Evolutionary conservation across 1,284 basidiomycete genomes (phyloP).

Genomic region (Cryptococcus sp.): DNA sequence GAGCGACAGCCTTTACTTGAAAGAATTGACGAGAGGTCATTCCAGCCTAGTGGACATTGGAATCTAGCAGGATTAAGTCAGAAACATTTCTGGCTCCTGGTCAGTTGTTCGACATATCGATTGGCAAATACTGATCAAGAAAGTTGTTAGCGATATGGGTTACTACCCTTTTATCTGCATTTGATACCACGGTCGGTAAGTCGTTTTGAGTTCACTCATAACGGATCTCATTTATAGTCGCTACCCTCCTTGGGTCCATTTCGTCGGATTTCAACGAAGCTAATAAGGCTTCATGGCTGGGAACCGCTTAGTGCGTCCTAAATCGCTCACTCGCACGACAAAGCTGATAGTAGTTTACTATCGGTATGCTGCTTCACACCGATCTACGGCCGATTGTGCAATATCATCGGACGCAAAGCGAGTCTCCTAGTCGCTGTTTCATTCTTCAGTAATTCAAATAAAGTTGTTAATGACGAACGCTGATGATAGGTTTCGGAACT

Average conservation of each 20-base stretch:
- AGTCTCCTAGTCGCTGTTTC: constrained; percentile 64
- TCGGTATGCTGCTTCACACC: constrained; percentile 86
- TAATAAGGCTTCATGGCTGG: constrained; percentile 73
- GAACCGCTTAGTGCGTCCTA: constrained; percentile 56
- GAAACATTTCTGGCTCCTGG: constrained; percentile 25
- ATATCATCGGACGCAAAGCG: constrained; percentile 79
- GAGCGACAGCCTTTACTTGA: not conserved
- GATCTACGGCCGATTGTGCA: constrained; percentile 78
- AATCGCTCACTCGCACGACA: not conserved
- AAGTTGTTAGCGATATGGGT: constrained; percentile 24
- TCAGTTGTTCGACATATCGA: constrained; percentile 6
- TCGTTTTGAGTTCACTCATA: constrained; percentile 55
- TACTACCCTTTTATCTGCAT: constrained; percentile 61
- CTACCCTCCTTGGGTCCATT: constrained; percentile 57
- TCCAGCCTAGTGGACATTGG: too few relatives aligned
- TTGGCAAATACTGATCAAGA: not conserved
- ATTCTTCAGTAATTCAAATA: constrained; percentile 63
- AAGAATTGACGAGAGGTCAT: not conserved
- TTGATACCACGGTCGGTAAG: constrained; percentile 65
- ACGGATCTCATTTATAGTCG: constrained; percentile 22
- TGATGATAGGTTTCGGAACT: constrained; percentile 68
- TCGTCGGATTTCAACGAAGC: constrained; percentile 44
- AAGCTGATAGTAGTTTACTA: constrained; percentile 52
- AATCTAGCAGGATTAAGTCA: constrained; percentile 26
- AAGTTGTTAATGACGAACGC: constrained; percentile 5